phyloP scores from a whole-genome alignment of 2,329 filamentous ascomycete genomes.

The Xylariaceae sp. region DNA sequence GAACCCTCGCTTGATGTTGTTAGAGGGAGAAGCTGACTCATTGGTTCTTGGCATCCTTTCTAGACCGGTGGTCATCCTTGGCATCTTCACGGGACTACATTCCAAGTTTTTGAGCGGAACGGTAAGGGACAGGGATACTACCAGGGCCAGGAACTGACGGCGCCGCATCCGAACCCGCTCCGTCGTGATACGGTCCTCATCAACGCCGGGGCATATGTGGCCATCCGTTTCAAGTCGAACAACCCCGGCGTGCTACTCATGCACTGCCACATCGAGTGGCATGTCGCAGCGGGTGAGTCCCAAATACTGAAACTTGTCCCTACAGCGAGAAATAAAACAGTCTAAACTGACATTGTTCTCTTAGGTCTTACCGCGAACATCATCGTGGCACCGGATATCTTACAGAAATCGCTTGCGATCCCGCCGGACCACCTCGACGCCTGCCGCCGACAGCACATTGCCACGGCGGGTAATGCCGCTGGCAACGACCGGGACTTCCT shows the following conservation, averaged over 20 bases:
- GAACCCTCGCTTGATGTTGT: background rate
- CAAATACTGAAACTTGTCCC: background rate
- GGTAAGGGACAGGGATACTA: constrained; percentile 9
- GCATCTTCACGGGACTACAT: constrained; percentile 12
- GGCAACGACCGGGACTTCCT: constrained; percentile 3
- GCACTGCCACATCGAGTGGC: constrained; percentile 17
- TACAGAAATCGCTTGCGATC: constrained; percentile 7
- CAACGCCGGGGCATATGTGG: constrained; percentile 7
- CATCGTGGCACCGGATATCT: constrained; percentile 8
- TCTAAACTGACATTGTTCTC: background rate
- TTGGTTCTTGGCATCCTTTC: background rate
- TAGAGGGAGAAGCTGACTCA: background rate
- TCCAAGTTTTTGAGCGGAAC: constrained; percentile 9
- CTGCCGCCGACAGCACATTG: constrained; percentile 11
- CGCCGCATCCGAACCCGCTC: constrained; percentile 10
- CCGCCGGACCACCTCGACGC: constrained; percentile 8
- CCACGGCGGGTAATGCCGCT: constrained; percentile 10
- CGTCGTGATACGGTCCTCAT: constrained; percentile 15
- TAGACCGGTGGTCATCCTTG: constrained; percentile 11
- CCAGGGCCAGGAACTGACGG: background rate
- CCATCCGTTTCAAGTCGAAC: constrained; percentile 12
- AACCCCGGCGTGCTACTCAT: constrained; percentile 11
- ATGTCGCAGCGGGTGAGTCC: constrained; percentile 12
- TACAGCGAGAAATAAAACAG: too few species aligned
- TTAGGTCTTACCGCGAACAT: constrained; percentile 11